Base-by-base conservation (phyloP, 352 stramenopile species). In the Pythium sp. region DNA sequence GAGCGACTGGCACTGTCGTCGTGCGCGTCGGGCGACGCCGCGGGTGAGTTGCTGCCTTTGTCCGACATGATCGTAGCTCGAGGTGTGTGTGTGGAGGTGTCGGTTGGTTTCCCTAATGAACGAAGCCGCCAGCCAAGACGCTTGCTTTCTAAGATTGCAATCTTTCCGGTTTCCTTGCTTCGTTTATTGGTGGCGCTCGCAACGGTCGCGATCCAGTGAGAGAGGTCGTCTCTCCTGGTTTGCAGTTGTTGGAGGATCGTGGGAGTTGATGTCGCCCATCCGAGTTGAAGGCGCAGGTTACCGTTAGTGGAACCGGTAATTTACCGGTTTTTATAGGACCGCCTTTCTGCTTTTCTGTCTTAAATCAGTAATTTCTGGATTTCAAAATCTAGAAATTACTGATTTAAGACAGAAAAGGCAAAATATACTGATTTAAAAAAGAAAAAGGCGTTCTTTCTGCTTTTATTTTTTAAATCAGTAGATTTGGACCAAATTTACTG, bases 31-130 rank as follows among this genome's bases (percentile, higher is more conserved):
- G 71, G 67, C 36, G 72, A 67, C 22, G 64, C 68, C 22, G 72
- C 71, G 6, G 69, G 64, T 24, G 72, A 78, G 65, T 66, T 55
- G 28, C 61, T 53, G 22, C 53, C 51, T 56, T 69, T 69, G 67
- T 79, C 72, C 63, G 72, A 79, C 72, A 79, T 79, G 61, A 15
- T 67, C 14, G 8, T 38, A 6, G 20, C 15, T 28, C 20, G n/a
- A 12, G 11, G 24, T 18, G 12, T 55, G 36, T 46, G 15, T 32
- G 36, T 43, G 36, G 36, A 41, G 36, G 14, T 43, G 36, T 43
- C 36, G 36, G 47, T 62, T 61, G 15, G 18, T 65, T 65, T 64
- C 32, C 30, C 41, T 63, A 22, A 54, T 43, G 36, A 43, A 43
- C 14, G 36, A 43, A 43, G 36, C 36, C 28, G 11, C 26, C 36